Base-by-base conservation (phyloP, 163 green algal genomes). In the Scenedesmus sp. region DNA sequence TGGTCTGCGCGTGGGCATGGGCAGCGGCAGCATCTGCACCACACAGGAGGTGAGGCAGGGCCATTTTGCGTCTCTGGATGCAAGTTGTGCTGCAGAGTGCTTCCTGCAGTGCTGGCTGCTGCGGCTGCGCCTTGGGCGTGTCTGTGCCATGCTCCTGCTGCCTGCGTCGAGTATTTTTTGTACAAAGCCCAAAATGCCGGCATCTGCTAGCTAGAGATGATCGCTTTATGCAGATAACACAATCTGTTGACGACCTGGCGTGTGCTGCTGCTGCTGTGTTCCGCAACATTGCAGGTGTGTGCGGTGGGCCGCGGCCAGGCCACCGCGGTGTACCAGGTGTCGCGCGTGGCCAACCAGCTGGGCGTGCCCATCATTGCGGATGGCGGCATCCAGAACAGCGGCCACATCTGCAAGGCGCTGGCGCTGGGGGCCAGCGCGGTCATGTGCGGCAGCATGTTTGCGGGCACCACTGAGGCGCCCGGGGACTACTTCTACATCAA, bases 11-110 rank as follows among this genome's bases (percentile, higher is more conserved):
- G 97, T 99, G 34, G 98, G 98, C 92, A 99, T 99, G 98, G 98
- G 98, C 86, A 98, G 95, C 9, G 98, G 98, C 55, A 99, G 97
- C 93, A 99, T 99, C 93, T 99, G 98, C 97, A 99, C 98, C 62
- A 99, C 98, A 46, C 98, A 99, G 94, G 98, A 98, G 95, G 98
- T 99, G 66, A 99, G 98, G 55, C 6, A 46, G 34, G 34, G 34
- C 34, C 34, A 1, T 46, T 46, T 46, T 46, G 34, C 34, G 34
- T 46, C 34, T 46, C 34, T 46, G 34, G 34, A 46, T 46, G 23
- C 23, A 26, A 79, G 34, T 5, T 46, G 10, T 23, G 64, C 10
- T 73, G 64, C 64, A 23, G 59, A 10, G 9, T 0, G 59, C 9
- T 9, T 9, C 59, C 59, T 64, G 59, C 59, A 15, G 59, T 64